These are phyloP conservation scores for Balansia obtecta DNA, from an alignment of 2,329 filamentous ascomycete species.

Conservation along the genomic window DNA sequence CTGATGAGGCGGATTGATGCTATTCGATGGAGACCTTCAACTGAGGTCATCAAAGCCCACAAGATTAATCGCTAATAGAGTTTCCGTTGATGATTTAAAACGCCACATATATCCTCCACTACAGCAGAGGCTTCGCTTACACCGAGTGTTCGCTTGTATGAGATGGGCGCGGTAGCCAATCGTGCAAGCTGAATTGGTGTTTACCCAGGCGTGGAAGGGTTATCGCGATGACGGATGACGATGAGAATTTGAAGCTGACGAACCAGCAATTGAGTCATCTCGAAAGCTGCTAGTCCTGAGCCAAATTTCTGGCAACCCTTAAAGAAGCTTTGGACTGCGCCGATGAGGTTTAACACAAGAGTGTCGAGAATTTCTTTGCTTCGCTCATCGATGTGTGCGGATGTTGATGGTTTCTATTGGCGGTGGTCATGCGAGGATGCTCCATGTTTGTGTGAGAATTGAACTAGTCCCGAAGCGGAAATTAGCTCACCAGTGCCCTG, in stretches of 20 bases:
- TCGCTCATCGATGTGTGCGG: neutral
- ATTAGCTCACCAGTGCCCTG: neutral
- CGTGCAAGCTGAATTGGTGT: too few species aligned
- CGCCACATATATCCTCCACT: neutral
- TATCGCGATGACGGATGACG: neutral
- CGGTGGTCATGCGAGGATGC: neutral
- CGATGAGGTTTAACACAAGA: neutral
- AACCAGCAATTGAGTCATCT: neutral
- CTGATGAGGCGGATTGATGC: neutral
- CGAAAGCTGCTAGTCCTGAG: neutral
- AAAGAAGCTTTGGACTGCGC: neutral
- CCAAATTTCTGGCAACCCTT: neutral
- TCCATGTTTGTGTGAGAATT: neutral
- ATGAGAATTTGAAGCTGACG: neutral
- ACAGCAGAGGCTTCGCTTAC: neutral
- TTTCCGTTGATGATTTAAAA: neutral
- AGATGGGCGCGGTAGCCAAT: neutral
- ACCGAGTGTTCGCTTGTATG: neutral
- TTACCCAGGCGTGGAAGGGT: too few species aligned
- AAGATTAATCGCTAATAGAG: neutral
- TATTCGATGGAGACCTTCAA: neutral
- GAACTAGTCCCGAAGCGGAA: slow-evolving; percentile 1
- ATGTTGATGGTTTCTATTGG: neutral
- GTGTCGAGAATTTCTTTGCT: neutral
- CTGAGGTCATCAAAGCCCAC: too few species aligned